phyloP scores from a whole-genome alignment of 1,284 basidiomycete species.

The Papiliotrema fonsecae region DNA sequence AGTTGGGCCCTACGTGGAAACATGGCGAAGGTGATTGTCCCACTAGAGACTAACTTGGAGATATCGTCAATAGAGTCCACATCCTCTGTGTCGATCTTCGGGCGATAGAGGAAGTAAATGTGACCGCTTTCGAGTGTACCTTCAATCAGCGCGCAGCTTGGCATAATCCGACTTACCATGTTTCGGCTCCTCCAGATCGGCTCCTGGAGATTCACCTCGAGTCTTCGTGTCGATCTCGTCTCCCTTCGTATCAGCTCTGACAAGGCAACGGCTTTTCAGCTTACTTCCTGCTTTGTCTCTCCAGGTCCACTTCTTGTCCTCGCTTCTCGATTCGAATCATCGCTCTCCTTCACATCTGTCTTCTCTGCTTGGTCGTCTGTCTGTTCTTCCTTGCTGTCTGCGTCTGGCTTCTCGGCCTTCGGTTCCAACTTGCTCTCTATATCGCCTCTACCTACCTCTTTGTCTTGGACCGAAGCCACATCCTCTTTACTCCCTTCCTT shows the following conservation, averaged over 20 bases:
- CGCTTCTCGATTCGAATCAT: background rate
- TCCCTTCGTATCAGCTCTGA: background rate
- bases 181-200: conserved; percentile 19
- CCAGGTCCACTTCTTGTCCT: conserved; percentile 5
- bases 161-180: conserved; percentile 18
- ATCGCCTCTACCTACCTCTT: too few species aligned
- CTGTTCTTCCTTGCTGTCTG: background rate
- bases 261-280: background rate
- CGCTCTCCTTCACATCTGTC: conserved; percentile 4
- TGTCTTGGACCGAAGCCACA: too few species aligned
- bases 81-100: conserved; percentile 57
- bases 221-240: conserved; percentile 5
- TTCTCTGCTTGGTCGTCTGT: background rate
- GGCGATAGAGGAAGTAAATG: conserved; percentile 65
- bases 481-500: conserved; percentile 6
- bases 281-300: conserved; percentile 13
- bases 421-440: too few species aligned
- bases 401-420: background rate
- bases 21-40: background rate
- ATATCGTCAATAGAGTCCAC: conserved; percentile 59
- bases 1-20: background rate
- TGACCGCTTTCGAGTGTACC: conserved; percentile 44
- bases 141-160: background rate
- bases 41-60: conserved; percentile 43
- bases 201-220: conserved; percentile 2